Percentiles rank a stretch among this genome's conserved stretches.
phyloP scores from a whole-genome alignment of 2,329 filamentous ascomycete species.

The Pseudophaeomoniella oleicola region DNA sequence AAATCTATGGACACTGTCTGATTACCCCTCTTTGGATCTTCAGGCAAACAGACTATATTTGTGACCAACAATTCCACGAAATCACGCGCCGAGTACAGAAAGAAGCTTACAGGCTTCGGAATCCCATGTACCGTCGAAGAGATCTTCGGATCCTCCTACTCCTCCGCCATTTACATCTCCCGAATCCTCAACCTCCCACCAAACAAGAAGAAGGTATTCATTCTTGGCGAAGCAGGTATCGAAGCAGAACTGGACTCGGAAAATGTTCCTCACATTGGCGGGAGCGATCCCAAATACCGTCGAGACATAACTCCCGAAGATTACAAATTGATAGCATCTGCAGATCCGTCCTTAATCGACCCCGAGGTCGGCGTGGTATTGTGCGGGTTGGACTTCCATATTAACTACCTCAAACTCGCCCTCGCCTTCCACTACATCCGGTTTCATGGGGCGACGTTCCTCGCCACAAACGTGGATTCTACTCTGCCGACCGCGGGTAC shows the following conservation, averaged over 20 bases:
- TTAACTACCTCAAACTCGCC: constrained; percentile 87
- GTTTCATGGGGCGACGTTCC: constrained; percentile 61
- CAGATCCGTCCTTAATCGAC: constrained; percentile 60
- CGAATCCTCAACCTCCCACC: constrained; percentile 67
- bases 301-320: constrained; percentile 70
- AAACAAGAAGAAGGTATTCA: constrained; percentile 77
- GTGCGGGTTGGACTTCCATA: constrained; percentile 79
- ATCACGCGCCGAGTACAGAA: constrained; percentile 78
- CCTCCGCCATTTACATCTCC: constrained; percentile 86
- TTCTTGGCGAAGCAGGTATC: constrained; percentile 81
- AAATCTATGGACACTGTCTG: constrained; percentile 1
- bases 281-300: constrained; percentile 64
- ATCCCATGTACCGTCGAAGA: constrained; percentile 73
- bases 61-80: constrained; percentile 99
- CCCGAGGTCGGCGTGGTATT: constrained; percentile 82
- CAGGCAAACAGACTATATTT: constrained; percentile 85
- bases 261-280: constrained; percentile 66
- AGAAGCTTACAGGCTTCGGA: constrained; percentile 70
- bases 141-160: constrained; percentile 93
- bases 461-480: constrained; percentile 87
- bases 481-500: constrained; percentile 69
- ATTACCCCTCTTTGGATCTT: not conserved
- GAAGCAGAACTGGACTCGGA: constrained; percentile 77
- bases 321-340: constrained; percentile 58
- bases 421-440: constrained; percentile 76